A percentile compares a stretch with the other conserved stretches of the same genome.
These are phyloP conservation scores for Saccharomyces hybrid DNA, from an alignment of 1,139 yeast genomes.

Conservation along the genomic window DNA sequence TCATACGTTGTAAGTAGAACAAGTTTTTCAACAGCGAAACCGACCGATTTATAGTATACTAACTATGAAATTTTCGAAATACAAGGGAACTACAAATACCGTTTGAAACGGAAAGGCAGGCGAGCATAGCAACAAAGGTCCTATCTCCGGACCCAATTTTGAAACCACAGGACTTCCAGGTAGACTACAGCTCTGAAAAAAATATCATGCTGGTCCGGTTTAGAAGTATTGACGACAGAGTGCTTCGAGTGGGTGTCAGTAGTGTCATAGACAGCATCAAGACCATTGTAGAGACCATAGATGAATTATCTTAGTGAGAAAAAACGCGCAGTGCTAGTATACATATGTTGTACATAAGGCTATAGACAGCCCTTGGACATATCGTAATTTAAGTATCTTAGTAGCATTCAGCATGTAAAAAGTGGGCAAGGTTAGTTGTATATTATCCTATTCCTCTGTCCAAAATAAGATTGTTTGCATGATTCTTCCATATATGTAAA, in stretches of 20 bases:
- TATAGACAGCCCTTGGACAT: neutral
- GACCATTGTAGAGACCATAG: conserved; percentile 63
- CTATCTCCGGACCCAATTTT: conserved; percentile 74
- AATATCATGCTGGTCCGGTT: conserved; percentile 38
- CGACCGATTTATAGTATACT: neutral
- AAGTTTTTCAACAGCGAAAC: neutral
- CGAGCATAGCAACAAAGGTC: conserved; percentile 51
- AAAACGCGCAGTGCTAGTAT: neutral
- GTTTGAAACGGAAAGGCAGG: conserved; percentile 52
- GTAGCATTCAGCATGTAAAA: neutral
- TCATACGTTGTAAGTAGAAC: conserved; percentile 10
- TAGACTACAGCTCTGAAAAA: conserved; percentile 34
- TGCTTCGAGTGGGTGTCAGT: conserved; percentile 65
- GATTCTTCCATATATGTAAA: neutral
- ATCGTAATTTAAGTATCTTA: neutral
- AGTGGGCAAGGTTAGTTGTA: neutral
- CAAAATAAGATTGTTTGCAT: neutral
- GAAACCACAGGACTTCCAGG: conserved; percentile 52
- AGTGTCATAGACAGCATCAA: conserved; percentile 59
- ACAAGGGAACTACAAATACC: conserved; percentile 48
- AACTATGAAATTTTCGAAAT: neutral
- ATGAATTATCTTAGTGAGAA: conserved; percentile 40
- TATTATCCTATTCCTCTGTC: neutral
- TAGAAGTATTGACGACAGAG: conserved; percentile 53
- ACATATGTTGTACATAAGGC: neutral